Conservation (phyloP, 1,139 yeast species). For the Nematodospora anomalae region DNA sequence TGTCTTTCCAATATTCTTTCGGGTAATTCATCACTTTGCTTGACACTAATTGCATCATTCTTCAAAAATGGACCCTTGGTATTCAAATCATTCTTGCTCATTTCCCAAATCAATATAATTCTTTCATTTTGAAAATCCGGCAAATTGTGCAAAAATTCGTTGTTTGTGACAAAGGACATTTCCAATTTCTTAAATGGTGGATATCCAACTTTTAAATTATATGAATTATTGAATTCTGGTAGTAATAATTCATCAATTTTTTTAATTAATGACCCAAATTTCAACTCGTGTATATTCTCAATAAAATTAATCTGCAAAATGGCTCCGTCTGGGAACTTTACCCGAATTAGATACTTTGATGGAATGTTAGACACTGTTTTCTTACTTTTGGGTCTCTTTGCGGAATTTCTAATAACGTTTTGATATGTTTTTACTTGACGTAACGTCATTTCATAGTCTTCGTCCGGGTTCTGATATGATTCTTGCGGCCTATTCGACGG, state of each 20-base stretch:
- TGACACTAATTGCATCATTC: conserved; percentile 18
- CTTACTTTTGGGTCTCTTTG: conserved; percentile 24
- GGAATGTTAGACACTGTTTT: conserved; percentile 17
- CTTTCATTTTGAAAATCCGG: conserved; percentile 34
- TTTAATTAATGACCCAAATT: conserved; percentile 45
- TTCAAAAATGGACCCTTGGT: conserved; percentile 27
- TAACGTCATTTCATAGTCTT: conserved; percentile 51
- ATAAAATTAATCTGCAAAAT: conserved; percentile 49
- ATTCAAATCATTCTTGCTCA: conserved; percentile 13
- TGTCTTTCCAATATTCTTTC: conserved; percentile 38
- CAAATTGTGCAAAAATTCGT: conserved; percentile 32
- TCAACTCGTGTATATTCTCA: conserved; percentile 27
- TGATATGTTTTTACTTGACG: conserved; percentile 56
- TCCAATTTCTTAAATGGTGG: conserved; percentile 46
- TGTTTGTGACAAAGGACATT: conserved; percentile 32
- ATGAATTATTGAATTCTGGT: conserved; percentile 37
- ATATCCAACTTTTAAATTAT: conserved; percentile 35
- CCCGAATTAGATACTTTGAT: conserved; percentile 37
- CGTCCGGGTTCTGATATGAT: conserved; percentile 43
- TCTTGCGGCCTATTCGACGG: conserved; percentile 19
- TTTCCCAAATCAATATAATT: conserved; percentile 40
- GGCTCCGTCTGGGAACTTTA: conserved; percentile 55
- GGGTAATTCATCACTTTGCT: conserved; percentile 36
- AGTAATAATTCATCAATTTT: conserved; percentile 35
- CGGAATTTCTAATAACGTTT: conserved; percentile 41